Percentiles rank a stretch among this genome's conserved stretches.
Conservation (phyloP, 306 rosid species). For the Acmispon strigosus region DNA sequence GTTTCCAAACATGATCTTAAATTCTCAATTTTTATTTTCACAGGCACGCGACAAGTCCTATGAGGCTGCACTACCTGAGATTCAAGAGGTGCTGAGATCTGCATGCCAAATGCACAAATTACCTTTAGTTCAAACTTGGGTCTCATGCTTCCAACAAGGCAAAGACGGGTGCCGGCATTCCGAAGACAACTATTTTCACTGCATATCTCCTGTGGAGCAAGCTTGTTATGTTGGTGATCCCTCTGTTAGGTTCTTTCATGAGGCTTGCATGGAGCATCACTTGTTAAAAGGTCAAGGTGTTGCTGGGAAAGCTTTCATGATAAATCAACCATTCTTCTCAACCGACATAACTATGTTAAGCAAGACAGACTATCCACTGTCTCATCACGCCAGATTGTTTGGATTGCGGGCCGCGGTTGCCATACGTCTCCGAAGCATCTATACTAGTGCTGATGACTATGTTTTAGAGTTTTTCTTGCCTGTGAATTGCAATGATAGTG, state of each 20-base stretch:
- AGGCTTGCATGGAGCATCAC: conserved; percentile 98
- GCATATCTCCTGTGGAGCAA: conserved; percentile 84
- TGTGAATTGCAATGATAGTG: conserved; percentile 51
- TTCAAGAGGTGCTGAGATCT: conserved; percentile 55
- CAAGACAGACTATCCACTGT: conserved; percentile 79
- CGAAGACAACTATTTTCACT: conserved; percentile 53
- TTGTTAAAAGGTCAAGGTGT: conserved; percentile 91
- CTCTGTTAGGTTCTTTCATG: conserved; percentile 49
- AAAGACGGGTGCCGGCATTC: conserved; percentile 83
- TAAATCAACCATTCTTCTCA: conserved; percentile 82
- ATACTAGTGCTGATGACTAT: conserved; percentile 51
- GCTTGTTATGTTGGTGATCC: conserved; percentile 80
- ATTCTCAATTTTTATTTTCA: conserved; percentile 20
- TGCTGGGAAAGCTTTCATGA: conserved; percentile 74
- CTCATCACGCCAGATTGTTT: conserved; percentile 83
- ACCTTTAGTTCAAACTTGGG: conserved; percentile 96
- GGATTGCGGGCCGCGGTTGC: conserved; percentile 81
- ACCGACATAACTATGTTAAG: conserved; percentile 53
- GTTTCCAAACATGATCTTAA: too few species aligned
- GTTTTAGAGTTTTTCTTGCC: conserved; percentile 98
- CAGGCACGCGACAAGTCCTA: conserved; percentile 53
- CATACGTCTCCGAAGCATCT: conserved; percentile 76
- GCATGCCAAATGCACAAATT: conserved; percentile 82
- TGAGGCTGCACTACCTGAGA: conserved; percentile 68
- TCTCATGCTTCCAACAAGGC: conserved; percentile 66